Conservation (phyloP, 2,329 filamentous ascomycete genomes). For the Penicillium sp. region DNA sequence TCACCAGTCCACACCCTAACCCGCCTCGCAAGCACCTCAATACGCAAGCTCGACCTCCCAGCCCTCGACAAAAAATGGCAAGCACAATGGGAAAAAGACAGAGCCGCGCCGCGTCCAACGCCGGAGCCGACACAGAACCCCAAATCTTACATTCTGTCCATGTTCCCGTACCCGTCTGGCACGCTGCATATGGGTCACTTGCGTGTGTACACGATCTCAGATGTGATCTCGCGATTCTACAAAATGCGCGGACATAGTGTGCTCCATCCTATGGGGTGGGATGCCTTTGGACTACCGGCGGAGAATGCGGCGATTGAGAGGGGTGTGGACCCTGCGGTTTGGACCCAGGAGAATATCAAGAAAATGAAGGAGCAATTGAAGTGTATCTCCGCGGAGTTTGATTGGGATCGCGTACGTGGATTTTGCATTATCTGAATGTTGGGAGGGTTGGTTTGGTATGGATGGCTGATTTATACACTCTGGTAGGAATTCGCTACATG, state of each 20-base stretch:
- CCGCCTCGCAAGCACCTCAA: slow-evolving; percentile 28
- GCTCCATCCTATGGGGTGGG: slow-evolving; percentile 89
- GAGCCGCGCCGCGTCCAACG: slow-evolving; percentile 1
- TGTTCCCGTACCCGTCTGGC: slow-evolving; percentile 92
- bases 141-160: slow-evolving; percentile 70
- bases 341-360: slow-evolving; percentile 76
- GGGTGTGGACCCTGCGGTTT: slow-evolving; percentile 69
- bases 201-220: slow-evolving; percentile 85
- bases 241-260: slow-evolving; percentile 71
- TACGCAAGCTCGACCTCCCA: slow-evolving; percentile 41
- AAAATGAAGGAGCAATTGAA: slow-evolving; percentile 80
- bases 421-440: neutral
- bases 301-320: slow-evolving; percentile 87
- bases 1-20: slow-evolving; percentile 14
- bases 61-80: slow-evolving; percentile 56
- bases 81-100: slow-evolving; percentile 43
- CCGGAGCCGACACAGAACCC: slow-evolving; percentile 27
- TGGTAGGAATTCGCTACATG: slow-evolving; percentile 76
- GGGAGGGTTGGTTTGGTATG: neutral
- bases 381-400: slow-evolving; percentile 75
- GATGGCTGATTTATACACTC: slow-evolving; percentile 1
- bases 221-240: slow-evolving; percentile 74
- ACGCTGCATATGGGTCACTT: slow-evolving; percentile 82
- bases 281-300: slow-evolving; percentile 84
- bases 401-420: slow-evolving; percentile 71